Percentiles rank a stretch among this genome's conserved stretches.
phyloP scores from a whole-genome alignment of 2,329 filamentous ascomycete genomes.

The Cladosporium sp. region DNA sequence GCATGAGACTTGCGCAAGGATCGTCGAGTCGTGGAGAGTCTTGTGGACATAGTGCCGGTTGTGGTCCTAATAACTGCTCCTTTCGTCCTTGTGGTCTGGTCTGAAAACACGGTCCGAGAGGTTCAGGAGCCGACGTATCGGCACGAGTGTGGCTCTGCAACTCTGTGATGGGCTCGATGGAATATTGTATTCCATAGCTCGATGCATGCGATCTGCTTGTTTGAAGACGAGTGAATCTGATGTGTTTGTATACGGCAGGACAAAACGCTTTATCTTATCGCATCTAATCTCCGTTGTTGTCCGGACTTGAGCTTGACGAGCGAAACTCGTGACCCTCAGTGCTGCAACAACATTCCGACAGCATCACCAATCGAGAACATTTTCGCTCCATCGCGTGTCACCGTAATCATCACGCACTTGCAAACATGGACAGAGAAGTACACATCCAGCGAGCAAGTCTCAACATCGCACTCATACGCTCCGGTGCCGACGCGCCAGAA shows the following conservation, averaged over 20 bases:
- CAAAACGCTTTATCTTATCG: slow-evolving; percentile 4
- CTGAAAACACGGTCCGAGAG: not conserved
- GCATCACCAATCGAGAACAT: not conserved
- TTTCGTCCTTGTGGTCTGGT: not conserved
- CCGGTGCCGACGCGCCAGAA: slow-evolving; percentile 7
- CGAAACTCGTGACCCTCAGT: not conserved
- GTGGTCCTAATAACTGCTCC: not conserved
- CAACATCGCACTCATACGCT: slow-evolving; percentile 11
- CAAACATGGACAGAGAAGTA: not conserved
- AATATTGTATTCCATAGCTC: no score
- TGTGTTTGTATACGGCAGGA: no score
- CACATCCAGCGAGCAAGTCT: not conserved
- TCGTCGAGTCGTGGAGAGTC: not conserved
- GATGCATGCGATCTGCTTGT: not conserved
- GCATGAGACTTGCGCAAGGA: not conserved
- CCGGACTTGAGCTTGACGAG: not conserved
- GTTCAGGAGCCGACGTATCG: not conserved
- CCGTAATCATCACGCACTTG: not conserved
- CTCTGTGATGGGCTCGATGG: no score
- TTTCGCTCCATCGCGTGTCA: not conserved
- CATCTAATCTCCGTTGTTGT: not conserved
- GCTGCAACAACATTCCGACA: not conserved
- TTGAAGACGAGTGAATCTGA: not conserved
- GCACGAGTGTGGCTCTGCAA: not conserved
- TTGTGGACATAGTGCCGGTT: not conserved